Evolutionary conservation across 2,329 filamentous ascomycete genomes (phyloP), one percentile per base, ranked within the genome.

Genomic region (Penicillium corylophilum): DNA sequence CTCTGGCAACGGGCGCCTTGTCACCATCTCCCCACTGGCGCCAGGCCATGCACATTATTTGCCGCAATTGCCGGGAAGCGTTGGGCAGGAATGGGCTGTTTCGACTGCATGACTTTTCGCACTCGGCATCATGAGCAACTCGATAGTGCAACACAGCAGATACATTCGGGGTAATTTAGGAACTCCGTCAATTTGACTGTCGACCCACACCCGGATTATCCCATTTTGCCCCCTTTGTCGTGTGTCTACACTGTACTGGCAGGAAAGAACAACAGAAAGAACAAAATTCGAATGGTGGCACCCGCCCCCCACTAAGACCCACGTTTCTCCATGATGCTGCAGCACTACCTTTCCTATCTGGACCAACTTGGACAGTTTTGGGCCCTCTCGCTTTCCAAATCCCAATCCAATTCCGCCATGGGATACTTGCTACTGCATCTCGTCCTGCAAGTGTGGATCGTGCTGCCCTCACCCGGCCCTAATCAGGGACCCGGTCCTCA

Each of bases 51-150:
- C 58, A 60, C 57, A 56, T 48, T 46, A 54, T 65, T 64, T 64
- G 57, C 60, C 60, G 62, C 57, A 51, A 29, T 56, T 55, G 46
- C 54, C 57, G 60, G 56, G 38, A 42, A 52, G 10, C 51, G 57
- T 62, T 62, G 59, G 59, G 67, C 66, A 70, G 60, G 60, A 65
- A 69, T 64, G 45, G 40, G 50, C 48, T 43, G 54, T 50, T 50
- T 60, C 46, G 53, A 55, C 58, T 56, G 56, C 56, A 62, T 58
- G 54, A 46, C 53, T 50, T 57, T 53, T 40, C 45, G 44, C 26
- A 28, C 29, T 44, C 20, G 42, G 31, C 33, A 52, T 16, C 29
- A 44, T 20, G 15, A 36, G 20, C 26, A 51, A 44, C 36, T 43
- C 43, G 33, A 29, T 31, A 7, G 53, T 47, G 38, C n/a, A 46